A percentile compares a stretch with the other conserved stretches of the same genome.
phyloP scores from a whole-genome alignment of 2,329 filamentous ascomycete genomes.

The Coleophoma eucalyptorum region DNA sequence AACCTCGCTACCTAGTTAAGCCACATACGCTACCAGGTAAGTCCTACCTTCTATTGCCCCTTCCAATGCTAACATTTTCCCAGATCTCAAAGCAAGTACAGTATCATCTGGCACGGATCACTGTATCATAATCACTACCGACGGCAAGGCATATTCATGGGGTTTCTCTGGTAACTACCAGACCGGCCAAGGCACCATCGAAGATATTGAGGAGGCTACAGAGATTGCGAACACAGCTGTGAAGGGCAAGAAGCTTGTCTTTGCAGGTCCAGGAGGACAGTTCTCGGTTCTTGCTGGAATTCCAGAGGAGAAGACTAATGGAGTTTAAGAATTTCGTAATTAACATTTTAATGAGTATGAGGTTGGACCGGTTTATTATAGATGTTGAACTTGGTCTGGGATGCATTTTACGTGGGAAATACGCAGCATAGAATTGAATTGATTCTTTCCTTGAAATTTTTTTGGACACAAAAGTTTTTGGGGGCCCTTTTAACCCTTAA shows the following conservation, averaged over 20 bases:
- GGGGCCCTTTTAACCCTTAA: too few species aligned
- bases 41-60: slow-evolving; percentile 14
- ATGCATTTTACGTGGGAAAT: too few species aligned
- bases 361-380: too few species aligned
- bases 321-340: background rate
- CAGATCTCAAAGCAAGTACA: slow-evolving; percentile 49
- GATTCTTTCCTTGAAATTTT: too few species aligned
- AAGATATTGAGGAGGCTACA: slow-evolving; percentile 75
- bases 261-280: slow-evolving; percentile 85
- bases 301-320: slow-evolving; percentile 1
- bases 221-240: slow-evolving; percentile 82
- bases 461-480: too few species aligned
- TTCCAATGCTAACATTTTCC: background rate
- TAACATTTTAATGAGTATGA: too few species aligned
- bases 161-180: slow-evolving; percentile 80
- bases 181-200: slow-evolving; percentile 72
- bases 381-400: too few species aligned
- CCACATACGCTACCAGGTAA: slow-evolving; percentile 55
- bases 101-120: slow-evolving; percentile 69
- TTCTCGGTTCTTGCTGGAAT: slow-evolving; percentile 61
- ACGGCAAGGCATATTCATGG: slow-evolving; percentile 73
- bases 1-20: slow-evolving; percentile 67
- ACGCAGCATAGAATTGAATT: too few species aligned
- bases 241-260: slow-evolving; percentile 68
- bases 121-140: slow-evolving; percentile 63